Evolutionary conservation across 805 yeast species (phyloP), one percentile per base, ranked within the genome.

Genomic region (Sugiyamaella marilandica): DNA sequence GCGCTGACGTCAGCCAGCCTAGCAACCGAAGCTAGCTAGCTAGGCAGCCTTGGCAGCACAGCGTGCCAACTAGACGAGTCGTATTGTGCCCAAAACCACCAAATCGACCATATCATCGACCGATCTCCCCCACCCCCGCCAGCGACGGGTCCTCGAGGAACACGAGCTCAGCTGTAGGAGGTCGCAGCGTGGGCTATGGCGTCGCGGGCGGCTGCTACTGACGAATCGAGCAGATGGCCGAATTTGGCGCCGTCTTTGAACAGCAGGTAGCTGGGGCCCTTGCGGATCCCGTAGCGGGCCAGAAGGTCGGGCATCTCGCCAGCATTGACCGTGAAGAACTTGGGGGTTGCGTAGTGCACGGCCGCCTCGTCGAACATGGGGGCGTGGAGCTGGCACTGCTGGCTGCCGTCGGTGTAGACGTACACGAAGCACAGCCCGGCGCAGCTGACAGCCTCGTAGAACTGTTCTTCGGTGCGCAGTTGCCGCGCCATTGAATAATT

Each of bases 221-320:
- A 16, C 7, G 26, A 21, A 21, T 49, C 37, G 9, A 18, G 48
- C 16, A 49, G 47, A 16, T 32, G 52, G 19, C 52, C 52, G 14
- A 49, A 21, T 16, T 41, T 49, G 13, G 18, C 39, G 10, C 53
- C 50, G 41, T 50, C 45, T 18, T 26, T 47, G 39, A 45, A 50
- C 35, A 45, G 24, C 35, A 45, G 21, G 26, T 44, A 45, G 7
- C 34, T 36, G 5, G 53, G 53, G 14, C 41, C 52, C 14, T 39
- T 16, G 16, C 24, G 19, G 21, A 41, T 13, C 7, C 41, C 47
- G 41, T 33, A 41, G 9, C 19, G 19, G 14, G 16, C 32, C 31
- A 49, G 19, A 34, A 43, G 18, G 10, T 36, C 52, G 19, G 52
- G 47, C 37, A 18, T 13, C 16, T 29, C 31, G 41, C 26, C 34